phyloP scores from a whole-genome alignment of 257 asterid species.

The Phtheirospermum japonicum region DNA sequence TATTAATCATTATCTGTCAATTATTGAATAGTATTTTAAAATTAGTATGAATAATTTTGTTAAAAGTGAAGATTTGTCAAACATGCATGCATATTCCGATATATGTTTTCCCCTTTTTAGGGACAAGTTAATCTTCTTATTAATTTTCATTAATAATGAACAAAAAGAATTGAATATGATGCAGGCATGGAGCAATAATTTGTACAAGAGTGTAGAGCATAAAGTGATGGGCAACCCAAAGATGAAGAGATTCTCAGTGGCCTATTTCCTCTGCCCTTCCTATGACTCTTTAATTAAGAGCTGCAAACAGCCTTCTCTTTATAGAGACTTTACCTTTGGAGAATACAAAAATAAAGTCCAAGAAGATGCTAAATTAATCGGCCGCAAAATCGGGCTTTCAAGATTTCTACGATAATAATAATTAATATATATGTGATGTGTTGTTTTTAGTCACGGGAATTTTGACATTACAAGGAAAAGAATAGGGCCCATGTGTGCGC shows the following conservation, averaged over 20 bases:
- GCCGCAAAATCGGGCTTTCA: conserved; percentile 64
- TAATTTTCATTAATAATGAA: too few species aligned
- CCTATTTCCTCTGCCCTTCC: conserved; percentile 72
- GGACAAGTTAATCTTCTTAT: too few species aligned
- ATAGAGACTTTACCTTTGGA: conserved; percentile 53
- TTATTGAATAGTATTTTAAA: too few species aligned
- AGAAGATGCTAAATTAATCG: conserved; percentile 48
- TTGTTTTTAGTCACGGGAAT: not conserved
- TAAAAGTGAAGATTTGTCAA: too few species aligned
- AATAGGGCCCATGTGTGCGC: too few species aligned
- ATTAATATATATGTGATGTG: not conserved
- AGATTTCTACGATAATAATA: conserved; percentile 34
- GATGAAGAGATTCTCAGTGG: conserved; percentile 68
- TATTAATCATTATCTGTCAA: conserved; percentile 7
- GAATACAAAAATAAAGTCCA: conserved; percentile 52
- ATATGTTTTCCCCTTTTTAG: too few species aligned
- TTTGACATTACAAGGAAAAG: too few species aligned
- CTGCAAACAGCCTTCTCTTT: conserved; percentile 49
- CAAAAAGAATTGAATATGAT: conserved; percentile 2
- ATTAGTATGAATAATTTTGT: too few species aligned
- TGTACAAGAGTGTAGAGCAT: conserved; percentile 69
- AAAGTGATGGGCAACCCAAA: conserved; percentile 50
- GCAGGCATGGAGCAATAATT: conserved; percentile 88
- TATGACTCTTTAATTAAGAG: conserved; percentile 46
- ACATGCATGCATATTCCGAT: too few species aligned